Evolutionary conservation across 164 flowering plant species (phyloP).

Genomic region (Magnolia kwangsiensis): DNA sequence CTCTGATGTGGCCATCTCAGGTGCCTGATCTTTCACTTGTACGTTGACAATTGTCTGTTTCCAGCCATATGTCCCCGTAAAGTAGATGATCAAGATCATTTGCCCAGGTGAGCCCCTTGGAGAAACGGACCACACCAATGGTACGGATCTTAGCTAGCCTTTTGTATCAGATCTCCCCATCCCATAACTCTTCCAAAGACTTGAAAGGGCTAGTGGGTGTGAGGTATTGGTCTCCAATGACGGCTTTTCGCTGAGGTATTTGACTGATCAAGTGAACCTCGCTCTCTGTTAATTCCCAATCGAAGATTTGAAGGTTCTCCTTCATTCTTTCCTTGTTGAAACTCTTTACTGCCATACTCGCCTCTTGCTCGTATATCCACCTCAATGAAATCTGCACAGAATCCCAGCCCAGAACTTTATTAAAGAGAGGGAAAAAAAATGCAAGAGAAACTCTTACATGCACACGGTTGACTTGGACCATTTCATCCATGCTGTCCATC

Average conservation of each 20-base stretch:
- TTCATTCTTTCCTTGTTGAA: constrained; percentile 26
- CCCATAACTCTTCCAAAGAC: constrained; percentile 30
- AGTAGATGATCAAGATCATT: no score
- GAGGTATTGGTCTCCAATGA: neutral
- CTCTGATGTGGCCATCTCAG: no score
- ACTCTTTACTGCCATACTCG: constrained; percentile 25
- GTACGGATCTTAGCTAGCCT: neutral
- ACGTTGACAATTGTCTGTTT: no score
- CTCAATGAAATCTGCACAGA: constrained; percentile 22
- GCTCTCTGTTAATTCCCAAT: constrained; percentile 27
- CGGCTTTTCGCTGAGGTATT: constrained; percentile 16
- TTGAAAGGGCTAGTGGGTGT: constrained; percentile 21
- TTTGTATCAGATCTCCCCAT: constrained; percentile 28
- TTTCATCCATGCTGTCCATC: no score
- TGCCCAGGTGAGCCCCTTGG: no score
- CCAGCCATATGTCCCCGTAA: no score
- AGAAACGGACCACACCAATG: no score
- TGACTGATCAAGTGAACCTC: constrained; percentile 18
- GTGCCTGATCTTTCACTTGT: no score
- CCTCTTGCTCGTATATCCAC: constrained; percentile 32
- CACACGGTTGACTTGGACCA: no score
- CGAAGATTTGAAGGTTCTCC: constrained; percentile 27
- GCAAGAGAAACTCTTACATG: no score
- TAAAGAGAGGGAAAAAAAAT: neutral
- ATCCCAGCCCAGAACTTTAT: no score